These are phyloP conservation scores for Geotrichum armillariae DNA, from an alignment of 1,139 yeast species.

Conservation along the genomic window DNA sequence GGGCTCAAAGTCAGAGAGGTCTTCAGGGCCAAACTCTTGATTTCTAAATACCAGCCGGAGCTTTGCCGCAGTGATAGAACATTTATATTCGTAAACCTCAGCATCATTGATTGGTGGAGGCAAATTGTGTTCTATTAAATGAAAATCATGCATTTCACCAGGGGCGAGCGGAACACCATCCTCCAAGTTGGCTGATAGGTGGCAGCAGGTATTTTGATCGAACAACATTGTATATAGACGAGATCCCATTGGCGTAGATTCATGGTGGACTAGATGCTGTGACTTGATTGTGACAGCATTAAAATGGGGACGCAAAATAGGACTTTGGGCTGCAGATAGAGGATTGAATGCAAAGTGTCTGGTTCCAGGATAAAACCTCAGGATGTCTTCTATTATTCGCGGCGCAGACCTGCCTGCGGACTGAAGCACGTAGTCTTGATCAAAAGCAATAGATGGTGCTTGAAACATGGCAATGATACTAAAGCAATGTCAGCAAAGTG, in stretches of 20 bases:
- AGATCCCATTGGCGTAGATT: conserved; percentile 12
- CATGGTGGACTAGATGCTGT: conserved; percentile 1
- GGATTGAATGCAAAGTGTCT: conserved; percentile 26
- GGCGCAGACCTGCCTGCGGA: conserved; percentile 31
- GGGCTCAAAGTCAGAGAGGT: conserved; percentile 28
- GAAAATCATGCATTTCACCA: conserved; percentile 15
- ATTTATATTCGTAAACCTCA: conserved; percentile 27
- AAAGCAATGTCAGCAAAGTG: conserved; percentile 3
- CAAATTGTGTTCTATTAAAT: conserved; percentile 7
- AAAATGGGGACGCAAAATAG: conserved; percentile 10
- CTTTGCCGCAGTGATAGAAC: conserved; percentile 25
- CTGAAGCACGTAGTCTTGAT: conserved; percentile 18
- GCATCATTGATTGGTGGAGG: conserved; percentile 9
- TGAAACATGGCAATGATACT: conserved; percentile 3
- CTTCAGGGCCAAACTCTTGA: conserved; percentile 30
- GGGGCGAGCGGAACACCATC: conserved; percentile 12
- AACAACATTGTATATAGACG: conserved; percentile 10
- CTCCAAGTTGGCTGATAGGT: conserved; percentile 7
- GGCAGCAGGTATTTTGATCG: conserved; percentile 11
- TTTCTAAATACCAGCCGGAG: conserved; percentile 30
- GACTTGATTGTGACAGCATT: conserved; percentile 7
- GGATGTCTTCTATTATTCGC: conserved; percentile 33
- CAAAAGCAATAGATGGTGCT: conserved; percentile 5
- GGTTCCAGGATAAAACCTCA: conserved; percentile 22
- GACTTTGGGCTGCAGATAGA: conserved; percentile 24